Evolutionary conservation across 2,329 filamentous ascomycete species (phyloP), one percentile per base, ranked within the genome.

Genomic region (Cytospora mali): DNA sequence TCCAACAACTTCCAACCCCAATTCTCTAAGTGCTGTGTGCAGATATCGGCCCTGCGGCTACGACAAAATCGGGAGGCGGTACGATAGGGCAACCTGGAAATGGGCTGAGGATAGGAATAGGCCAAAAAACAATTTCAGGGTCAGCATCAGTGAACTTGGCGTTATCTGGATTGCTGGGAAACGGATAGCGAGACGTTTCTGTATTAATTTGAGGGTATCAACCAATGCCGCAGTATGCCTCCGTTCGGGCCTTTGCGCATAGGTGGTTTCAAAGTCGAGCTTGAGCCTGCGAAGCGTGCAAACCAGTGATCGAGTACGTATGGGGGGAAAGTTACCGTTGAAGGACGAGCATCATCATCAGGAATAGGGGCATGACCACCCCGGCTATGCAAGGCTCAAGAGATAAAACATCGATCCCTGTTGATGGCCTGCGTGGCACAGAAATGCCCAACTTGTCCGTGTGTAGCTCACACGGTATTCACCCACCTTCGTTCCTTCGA

Each of bases 191-290:
- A 28, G 16, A 39, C 21, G 14, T 29, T 50, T 50, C 23, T 46
- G 46, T 33, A 60, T 39, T 42, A 18, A 49, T 39, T 50, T 31
- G 18, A 55, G 18, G 21, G 11, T 21, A 33, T 63, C 33, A 29
- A 46, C 42, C n/a, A 27, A 5, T 6, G 29, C n/a, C 1, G 21
- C 29, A 53, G 33, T 23, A 6, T 46, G 42, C n/a, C 42, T 23
- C 4, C 13, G 42, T 10, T 46, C 9, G 42, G n/a, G n/a, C n/a
- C 21, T 46, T 13, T 4, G 6, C n/a, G n/a, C n/a, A n/a, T 11
- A 4, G 21, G 35, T 16, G 6, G 5, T n/a, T 42, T 6, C 16
- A 18, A 3, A 7, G 33, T 35, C 1, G 13, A 35, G 14, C n/a
- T n/a, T n/a, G n/a, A n/a, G n/a, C n/a, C n/a, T n/a, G n/a, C n/a